phyloP scores from a whole-genome alignment of 306 rosid species.

The Rosa chinensis region DNA sequence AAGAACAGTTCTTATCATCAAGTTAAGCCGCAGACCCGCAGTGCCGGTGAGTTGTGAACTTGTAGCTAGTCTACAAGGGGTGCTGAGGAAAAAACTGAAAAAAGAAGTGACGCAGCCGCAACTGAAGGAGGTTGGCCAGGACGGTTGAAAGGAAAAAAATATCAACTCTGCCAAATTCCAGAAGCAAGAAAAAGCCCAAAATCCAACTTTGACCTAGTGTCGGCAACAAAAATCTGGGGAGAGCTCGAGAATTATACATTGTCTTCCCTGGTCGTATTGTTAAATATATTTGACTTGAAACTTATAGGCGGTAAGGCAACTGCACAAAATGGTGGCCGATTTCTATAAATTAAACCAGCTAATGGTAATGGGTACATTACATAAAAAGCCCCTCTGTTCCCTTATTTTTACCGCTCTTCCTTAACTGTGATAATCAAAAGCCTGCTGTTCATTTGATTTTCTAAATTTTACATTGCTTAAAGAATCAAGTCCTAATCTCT shows the following conservation, averaged over 20 bases:
- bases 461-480: conserved; percentile 48
- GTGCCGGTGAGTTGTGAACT: too few species aligned
- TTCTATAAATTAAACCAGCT: conserved; percentile 10
- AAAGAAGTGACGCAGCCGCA: not conserved
- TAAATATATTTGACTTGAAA: not conserved
- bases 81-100: not conserved
- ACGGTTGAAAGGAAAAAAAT: not conserved
- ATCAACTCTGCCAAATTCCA: not conserved
- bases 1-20: too few species aligned
- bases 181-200: not conserved
- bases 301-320: not conserved
- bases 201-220: not conserved
- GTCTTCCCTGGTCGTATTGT: not conserved
- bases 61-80: not conserved
- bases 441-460: conserved; percentile 46
- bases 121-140: not conserved
- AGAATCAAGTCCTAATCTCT: conserved; percentile 55
- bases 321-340: conserved; percentile 29
- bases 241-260: not conserved
- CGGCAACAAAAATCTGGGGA: not conserved
- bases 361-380: conserved; percentile 24
- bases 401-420: conserved; percentile 53
- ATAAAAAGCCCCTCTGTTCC: conserved; percentile 26
- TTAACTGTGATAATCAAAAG: conserved; percentile 33
- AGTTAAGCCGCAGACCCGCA: too few species aligned